phyloP scores from a whole-genome alignment of 257 asterid genomes.

The Capsicum chinense region DNA sequence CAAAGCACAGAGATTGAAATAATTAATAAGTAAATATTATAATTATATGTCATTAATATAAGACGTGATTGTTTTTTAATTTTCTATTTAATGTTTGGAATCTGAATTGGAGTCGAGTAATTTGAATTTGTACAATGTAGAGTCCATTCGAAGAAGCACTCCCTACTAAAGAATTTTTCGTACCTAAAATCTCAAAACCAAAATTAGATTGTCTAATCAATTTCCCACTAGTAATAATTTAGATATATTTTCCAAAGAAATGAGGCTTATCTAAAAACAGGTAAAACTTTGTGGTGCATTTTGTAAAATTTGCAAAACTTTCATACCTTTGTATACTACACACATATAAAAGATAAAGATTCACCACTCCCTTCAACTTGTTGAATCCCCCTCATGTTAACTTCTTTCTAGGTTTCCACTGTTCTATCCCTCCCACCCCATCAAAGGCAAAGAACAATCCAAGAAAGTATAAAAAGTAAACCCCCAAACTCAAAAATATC shows the following conservation, averaged over 20 bases:
- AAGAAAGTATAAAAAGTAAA: background rate
- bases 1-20: background rate
- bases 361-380: background rate
- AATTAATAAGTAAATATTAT: background rate
- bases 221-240: background rate
- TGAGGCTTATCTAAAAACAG: background rate
- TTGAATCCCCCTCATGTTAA: constrained; percentile 7
- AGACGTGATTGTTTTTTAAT: too few relatives aligned
- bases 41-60: too few relatives aligned
- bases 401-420: constrained; percentile 36
- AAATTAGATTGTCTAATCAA: background rate
- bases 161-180: too few relatives aligned
- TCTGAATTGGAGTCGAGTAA: too few relatives aligned
- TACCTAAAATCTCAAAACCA: background rate
- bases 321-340: background rate
- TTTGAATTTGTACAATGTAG: too few relatives aligned
- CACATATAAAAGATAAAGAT: background rate
- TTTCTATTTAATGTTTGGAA: too few relatives aligned
- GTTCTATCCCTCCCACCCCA: constrained; percentile 21
- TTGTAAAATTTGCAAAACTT: background rate
- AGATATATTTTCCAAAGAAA: background rate
- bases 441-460: background rate
- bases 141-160: too few relatives aligned
- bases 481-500: background rate
- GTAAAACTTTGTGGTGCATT: background rate